Evolutionary conservation across 2,329 filamentous ascomycete genomes (phyloP).

Genomic region (Parasarocladium wereldwijsianum): DNA sequence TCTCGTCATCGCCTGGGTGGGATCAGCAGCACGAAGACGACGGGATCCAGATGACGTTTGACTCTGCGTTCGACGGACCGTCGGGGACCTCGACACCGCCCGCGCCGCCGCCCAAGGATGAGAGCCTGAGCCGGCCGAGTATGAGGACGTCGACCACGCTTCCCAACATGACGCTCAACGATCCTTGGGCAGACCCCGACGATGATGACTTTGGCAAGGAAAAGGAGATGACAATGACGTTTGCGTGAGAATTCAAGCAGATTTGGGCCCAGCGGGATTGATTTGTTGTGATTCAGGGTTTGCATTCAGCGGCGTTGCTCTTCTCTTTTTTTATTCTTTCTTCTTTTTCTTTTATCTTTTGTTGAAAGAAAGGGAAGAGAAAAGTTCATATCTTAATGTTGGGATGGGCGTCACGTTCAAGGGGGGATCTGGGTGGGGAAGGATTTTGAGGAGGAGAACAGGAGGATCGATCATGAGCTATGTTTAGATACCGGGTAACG

Average conservation of each 20-base stretch:
- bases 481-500: no score
- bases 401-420: no score
- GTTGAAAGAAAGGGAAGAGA: no score
- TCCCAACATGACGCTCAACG: slow-evolving; percentile 32
- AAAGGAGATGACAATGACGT: slow-evolving; percentile 68
- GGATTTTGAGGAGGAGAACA: no score
- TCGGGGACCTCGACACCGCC: slow-evolving; percentile 6
- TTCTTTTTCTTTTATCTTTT: no score
- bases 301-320: no score
- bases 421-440: no score
- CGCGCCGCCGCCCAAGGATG: slow-evolving; percentile 16
- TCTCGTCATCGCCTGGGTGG: not conserved
- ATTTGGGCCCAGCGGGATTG: no score
- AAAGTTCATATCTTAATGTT: no score
- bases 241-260: slow-evolving; percentile 56
- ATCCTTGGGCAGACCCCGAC: slow-evolving; percentile 58
- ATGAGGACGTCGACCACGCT: slow-evolving; percentile 28
- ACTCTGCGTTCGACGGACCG: slow-evolving; percentile 40
- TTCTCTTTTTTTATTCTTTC: no score
- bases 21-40: slow-evolving; percentile 18
- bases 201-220: slow-evolving; percentile 59
- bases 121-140: slow-evolving; percentile 12
- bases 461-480: no score
- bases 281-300: no score
- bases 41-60: slow-evolving; percentile 57